Evolutionary conservation across 2,329 filamentous ascomycete genomes (phyloP), one percentile per base, ranked within the genome.

Genomic region (Stromatinia cepivora): DNA sequence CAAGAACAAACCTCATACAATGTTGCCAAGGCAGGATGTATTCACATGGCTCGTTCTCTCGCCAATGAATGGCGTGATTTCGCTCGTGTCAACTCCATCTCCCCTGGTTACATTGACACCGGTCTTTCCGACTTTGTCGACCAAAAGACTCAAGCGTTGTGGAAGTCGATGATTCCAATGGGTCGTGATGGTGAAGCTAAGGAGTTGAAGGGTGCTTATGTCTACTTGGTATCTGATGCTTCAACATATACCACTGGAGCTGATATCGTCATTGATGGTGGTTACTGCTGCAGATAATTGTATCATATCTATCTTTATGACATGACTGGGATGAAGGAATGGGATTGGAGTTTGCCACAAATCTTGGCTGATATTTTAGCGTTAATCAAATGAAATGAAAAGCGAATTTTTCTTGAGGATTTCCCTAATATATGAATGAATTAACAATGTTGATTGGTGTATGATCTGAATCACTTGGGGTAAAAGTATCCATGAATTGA

Each of bases 61-160:
- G 88, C 88, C 76, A 90, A 89, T 78, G 88, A 91, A 80, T 91
- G 88, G 88, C 82, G 87, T 70, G 87, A 88, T 78, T 90, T 90
- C 79, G 88, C 88, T 59, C 85, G 88, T 74, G 88, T 89, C 76
- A 90, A 90, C 82, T 85, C 82, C 78, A 87, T 90, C 79, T 89
- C 87, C 4, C 88, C 88, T 8, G 88, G 88, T 66, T 90, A 90
- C 81, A 90, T 90, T 75, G 87, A 89, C 79, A 90, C 88, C 31
- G 88, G 87, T 13, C 58, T 77, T 34, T 87, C 85, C 71, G 87
- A 90, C 79, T 90, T 90, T 76, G 86, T 90, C 46, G 83, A 84
- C 69, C 78, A 87, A 81, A 80, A 87, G 72, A 81, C 80, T 1
- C 85, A 88, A 81, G 79, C 86, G 71, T 77, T 88, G 66, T 88